Evolutionary conservation across 2,329 filamentous ascomycete species (phyloP).

Genomic region (Colletotrichum navitas): DNA sequence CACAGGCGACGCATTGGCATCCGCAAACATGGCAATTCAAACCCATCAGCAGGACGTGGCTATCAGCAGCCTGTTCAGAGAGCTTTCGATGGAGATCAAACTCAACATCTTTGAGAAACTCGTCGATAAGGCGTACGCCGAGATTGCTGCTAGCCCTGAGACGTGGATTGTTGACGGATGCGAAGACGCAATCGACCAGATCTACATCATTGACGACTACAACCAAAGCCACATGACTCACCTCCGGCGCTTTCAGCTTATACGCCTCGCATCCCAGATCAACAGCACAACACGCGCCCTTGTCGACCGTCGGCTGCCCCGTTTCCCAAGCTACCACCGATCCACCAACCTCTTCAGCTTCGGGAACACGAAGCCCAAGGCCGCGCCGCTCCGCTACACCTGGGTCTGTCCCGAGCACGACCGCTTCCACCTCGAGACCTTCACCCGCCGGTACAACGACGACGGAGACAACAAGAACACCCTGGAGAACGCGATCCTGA

Average conservation of each 20-base stretch:
- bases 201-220: background rate
- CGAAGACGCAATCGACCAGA: background rate
- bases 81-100: background rate
- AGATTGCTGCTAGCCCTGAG: background rate
- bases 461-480: background rate
- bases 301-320: background rate
- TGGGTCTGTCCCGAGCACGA: background rate
- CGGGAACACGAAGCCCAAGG: too few relatives aligned
- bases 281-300: background rate
- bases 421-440: background rate
- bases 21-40: background rate
- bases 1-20: background rate
- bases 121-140: background rate
- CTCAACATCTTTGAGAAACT: background rate
- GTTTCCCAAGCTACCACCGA: background rate
- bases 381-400: background rate
- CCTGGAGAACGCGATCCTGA: background rate
- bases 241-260: background rate
- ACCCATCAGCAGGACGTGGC: background rate
- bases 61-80: background rate
- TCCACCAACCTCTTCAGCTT: background rate
- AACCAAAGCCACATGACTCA: background rate
- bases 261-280: background rate
- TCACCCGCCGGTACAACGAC: background rate
- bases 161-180: background rate